Evolutionary conservation across 116 monocot genomes (phyloP).

Genomic region (Trichopus zeylanicus): DNA sequence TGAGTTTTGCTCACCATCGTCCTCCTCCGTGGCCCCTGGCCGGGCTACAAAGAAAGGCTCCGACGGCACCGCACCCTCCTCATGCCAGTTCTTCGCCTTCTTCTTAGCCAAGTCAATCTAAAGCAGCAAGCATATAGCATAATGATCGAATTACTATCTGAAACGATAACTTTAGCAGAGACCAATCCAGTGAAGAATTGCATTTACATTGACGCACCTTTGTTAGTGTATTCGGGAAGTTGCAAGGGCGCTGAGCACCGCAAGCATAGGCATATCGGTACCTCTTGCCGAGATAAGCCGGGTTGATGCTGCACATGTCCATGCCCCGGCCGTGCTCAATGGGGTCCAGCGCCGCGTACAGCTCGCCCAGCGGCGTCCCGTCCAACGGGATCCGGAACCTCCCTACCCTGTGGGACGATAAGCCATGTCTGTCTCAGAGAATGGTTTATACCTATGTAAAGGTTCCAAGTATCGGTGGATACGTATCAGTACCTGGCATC

Average conservation of each 20-base stretch:
- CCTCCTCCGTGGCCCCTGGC: conserved; percentile 67
- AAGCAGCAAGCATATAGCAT: not conserved
- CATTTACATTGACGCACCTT: conserved; percentile 64
- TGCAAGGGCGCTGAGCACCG: conserved; percentile 82
- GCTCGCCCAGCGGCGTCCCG: conserved; percentile 52
- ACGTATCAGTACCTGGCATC: conserved; percentile 61
- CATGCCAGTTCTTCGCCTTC: conserved; percentile 79
- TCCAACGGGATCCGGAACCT: conserved; percentile 79
- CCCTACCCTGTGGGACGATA: conserved; percentile 89
- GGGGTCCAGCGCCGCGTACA: conserved; percentile 71
- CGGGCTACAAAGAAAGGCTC: conserved; percentile 89
- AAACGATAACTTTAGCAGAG: not conserved
- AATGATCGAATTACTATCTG: not conserved
- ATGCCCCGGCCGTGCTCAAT: conserved; percentile 74
- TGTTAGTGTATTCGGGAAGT: conserved; percentile 92
- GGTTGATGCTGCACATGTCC: conserved; percentile 97
- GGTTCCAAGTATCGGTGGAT: too few species aligned
- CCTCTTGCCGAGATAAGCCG: conserved; percentile 49
- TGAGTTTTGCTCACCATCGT: conserved; percentile 67
- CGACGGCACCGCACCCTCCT: conserved; percentile 81
- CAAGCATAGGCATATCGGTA: conserved; percentile 88
- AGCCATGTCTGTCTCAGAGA: too few species aligned
- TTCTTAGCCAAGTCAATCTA: conserved; percentile 76
- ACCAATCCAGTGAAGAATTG: not conserved
- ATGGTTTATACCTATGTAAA: too few species aligned